These are phyloP conservation scores for Metschnikowia borealis DNA, from an alignment of 805 yeast species.

Conservation along the genomic window DNA sequence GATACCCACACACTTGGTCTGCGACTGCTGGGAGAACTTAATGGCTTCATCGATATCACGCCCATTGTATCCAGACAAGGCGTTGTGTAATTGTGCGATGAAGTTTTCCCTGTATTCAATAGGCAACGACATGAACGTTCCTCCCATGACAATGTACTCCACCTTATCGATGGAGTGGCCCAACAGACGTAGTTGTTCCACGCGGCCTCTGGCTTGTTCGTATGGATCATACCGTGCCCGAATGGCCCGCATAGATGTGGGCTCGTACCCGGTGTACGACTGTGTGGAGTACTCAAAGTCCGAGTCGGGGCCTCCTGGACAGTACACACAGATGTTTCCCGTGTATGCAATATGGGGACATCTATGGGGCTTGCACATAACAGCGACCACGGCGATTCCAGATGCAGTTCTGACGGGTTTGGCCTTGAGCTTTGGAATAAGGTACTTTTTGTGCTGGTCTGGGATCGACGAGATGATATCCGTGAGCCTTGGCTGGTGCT, in stretches of 20 bases:
- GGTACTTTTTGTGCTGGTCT: constrained; percentile 87
- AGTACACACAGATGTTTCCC: constrained; percentile 96
- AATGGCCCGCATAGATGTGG: constrained; percentile 99
- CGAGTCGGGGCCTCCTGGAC: constrained; percentile 99
- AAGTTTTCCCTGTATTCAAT: constrained; percentile 85
- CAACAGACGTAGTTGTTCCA: constrained; percentile 89
- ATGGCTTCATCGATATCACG: constrained; percentile 87
- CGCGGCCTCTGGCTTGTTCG: constrained; percentile 96
- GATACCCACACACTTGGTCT: constrained; percentile 96
- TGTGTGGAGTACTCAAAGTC: constrained; percentile 98
- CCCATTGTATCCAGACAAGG: constrained; percentile 89
- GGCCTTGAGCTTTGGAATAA: constrained; percentile 93
- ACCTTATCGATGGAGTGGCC: constrained; percentile 98
- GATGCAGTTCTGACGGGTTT: constrained; percentile 98
- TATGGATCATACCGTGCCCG: constrained; percentile 97
- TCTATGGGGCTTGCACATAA: constrained; percentile 98
- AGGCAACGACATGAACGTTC: constrained; percentile 95
- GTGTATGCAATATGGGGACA: constrained; percentile 99
- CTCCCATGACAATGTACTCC: constrained; percentile 98
- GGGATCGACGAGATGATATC: constrained; percentile 95
- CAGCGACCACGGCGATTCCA: constrained; percentile 98
- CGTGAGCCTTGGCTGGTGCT: constrained; percentile 89
- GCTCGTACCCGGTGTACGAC: constrained; percentile 97
- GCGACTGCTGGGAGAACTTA: constrained; percentile 83
- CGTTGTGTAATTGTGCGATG: constrained; percentile 88